phyloP scores from a whole-genome alignment of 208 protist species.

The Trypanosomatidae sp. region DNA sequence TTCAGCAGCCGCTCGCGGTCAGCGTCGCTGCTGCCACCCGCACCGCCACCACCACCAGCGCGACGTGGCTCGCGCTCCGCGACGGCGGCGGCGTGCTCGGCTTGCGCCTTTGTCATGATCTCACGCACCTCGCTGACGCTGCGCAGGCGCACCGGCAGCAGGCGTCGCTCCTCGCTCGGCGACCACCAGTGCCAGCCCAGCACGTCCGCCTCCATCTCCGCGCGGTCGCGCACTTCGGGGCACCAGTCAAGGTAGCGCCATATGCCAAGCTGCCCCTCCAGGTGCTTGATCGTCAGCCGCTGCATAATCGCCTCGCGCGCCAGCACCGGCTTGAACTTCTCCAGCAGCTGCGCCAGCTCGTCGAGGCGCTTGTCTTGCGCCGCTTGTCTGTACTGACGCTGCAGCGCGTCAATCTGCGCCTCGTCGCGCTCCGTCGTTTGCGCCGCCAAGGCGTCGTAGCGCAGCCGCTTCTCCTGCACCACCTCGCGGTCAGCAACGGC shows the following conservation, averaged over 20 bases:
- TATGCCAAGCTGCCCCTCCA: slow-evolving; percentile 86
- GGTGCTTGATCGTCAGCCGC: slow-evolving; percentile 86
- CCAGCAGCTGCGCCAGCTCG: slow-evolving; percentile 73
- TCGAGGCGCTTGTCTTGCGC: slow-evolving; percentile 80
- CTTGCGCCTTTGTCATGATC: slow-evolving; percentile 78
- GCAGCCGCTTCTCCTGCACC: slow-evolving; percentile 77
- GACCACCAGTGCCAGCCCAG: slow-evolving; percentile 85
- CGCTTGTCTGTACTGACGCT: slow-evolving; percentile 79
- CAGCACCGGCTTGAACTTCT: slow-evolving; percentile 89
- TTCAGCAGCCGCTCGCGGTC: slow-evolving; percentile 79
- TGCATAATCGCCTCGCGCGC: slow-evolving; percentile 88
- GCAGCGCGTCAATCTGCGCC: slow-evolving; percentile 67
- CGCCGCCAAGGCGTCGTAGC: slow-evolving; percentile 71
- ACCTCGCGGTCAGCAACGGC: slow-evolving; percentile 72
- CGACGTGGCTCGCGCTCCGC: slow-evolving; percentile 26
- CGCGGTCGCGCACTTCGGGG: slow-evolving; percentile 84
- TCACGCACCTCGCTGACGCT: slow-evolving; percentile 84
- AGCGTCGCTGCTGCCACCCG: slow-evolving; percentile 38
- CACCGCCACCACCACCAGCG: too few relatives aligned
- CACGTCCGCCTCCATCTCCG: slow-evolving; percentile 82
- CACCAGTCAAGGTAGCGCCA: slow-evolving; percentile 92
- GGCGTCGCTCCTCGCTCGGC: slow-evolving; percentile 70
- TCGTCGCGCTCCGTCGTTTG: slow-evolving; percentile 77
- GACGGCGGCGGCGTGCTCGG: slow-evolving; percentile 45
- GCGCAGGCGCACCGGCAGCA: slow-evolving; percentile 74